phyloP scores from a whole-genome alignment of 192 early-diverging fungal species.

The Lobosporangium transversale region DNA sequence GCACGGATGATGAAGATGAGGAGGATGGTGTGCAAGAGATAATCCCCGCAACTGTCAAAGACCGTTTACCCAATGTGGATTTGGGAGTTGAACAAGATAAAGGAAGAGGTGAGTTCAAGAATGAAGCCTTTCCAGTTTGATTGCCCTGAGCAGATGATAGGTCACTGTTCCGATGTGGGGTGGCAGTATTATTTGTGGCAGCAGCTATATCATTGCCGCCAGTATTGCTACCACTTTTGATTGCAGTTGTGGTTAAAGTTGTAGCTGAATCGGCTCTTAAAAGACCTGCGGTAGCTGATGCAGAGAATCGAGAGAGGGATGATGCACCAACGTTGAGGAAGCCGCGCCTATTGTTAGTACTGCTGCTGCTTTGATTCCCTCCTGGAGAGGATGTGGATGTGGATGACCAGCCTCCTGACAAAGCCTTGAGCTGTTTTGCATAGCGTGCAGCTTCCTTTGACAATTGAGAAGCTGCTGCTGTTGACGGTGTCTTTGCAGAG shows the following conservation, averaged over 20 bases:
- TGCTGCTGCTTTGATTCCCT: neutral
- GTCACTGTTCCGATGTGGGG: neutral
- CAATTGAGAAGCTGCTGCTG: neutral
- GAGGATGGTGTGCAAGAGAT: neutral
- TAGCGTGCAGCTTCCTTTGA: slow-evolving; percentile 24
- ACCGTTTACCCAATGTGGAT: slow-evolving; percentile 8
- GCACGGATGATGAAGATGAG: neutral
- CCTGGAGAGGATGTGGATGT: neutral
- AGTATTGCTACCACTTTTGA: slow-evolving; percentile 11
- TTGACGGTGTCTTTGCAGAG: neutral
- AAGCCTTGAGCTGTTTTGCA: slow-evolving; percentile 7
- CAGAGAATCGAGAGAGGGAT: slow-evolving; percentile 14
- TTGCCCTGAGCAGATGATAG: neutral
- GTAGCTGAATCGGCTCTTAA: neutral
- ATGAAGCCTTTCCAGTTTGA: neutral
- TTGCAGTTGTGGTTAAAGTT: slow-evolving; percentile 1
- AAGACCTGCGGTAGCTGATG: slow-evolving; percentile 17
- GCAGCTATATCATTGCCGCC: too few relatives aligned
- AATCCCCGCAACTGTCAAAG: neutral
- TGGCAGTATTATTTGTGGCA: slow-evolving; percentile 9
- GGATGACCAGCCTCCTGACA: neutral
- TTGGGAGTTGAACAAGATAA: neutral
- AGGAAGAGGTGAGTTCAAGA: slow-evolving; percentile 1
- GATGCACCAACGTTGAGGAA: slow-evolving; percentile 7
- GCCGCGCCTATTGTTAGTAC: neutral